Base-by-base conservation (phyloP, 768 basidiomycete species). In the Phaffia australis region DNA sequence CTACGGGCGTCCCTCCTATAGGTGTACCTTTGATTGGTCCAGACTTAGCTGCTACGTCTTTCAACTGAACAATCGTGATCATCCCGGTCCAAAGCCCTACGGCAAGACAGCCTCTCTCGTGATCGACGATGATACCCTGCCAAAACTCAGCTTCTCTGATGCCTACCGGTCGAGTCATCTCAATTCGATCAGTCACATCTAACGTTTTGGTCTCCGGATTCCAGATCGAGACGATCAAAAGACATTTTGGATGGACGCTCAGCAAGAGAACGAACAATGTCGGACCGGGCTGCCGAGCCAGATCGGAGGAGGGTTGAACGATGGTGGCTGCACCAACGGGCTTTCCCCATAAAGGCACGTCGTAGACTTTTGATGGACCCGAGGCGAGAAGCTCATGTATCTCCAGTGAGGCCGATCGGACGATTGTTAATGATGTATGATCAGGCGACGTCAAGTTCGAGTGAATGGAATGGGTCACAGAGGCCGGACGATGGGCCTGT, bases 401-500 rank as follows among this genome's bases (percentile, higher is more conserved):
- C 35, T 63, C 25, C 2, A 69, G 63, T 7, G 62, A 59, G 19
- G 35, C 56, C 2, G 50, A 42, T 16, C 56, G 49, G 58, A 63
- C 46, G 58, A 69, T 55, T 52, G 54, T 50, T 16, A 69, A 63
- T 16, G 67, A 54, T 23, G 48, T 55, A 25, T 52, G 49, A 2
- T 32, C 29, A 3, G 18, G 7, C 9, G 67, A 58, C 23, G 67
- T 64, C 51, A 69, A 29, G 62, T 56, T 56, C 8, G 56, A 35
- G 32, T 56, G 63, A 29, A 85, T 73, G 32, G 87, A 89, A 69
- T 79, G 79, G 11, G 84, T 70, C 58, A 89, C 85, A 0, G 88
- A 85, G 1, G 88, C 86, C 1, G 87, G 81, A 4, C 80, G 81
- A 74, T 89, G 87, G 57, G 67, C 67, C 67, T 69, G 59, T 23